Evolutionary conservation across 495 filamentous ascomycete genomes (phyloP), one percentile per base, ranked within the genome.

Genomic region (Entonaema liquescens): DNA sequence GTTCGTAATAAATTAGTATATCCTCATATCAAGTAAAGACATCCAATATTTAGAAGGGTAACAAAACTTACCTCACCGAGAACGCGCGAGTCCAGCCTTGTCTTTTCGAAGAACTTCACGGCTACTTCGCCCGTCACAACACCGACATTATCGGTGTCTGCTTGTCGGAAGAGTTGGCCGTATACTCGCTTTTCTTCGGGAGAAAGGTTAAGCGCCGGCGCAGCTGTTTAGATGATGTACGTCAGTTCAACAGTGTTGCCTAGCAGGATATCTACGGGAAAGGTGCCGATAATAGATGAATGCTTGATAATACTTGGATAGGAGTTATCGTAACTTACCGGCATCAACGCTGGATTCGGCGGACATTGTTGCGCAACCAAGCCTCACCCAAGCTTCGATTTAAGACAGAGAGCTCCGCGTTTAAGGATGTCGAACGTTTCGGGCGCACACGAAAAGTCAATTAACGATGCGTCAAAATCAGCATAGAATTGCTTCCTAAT

Each of bases 101-200:
- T 98, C 87, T 95, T 96, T 80, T 98, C 94, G 74, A 99, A 99
- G 84, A 99, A 98, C 72, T 94, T 93, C 72, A 98, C 96, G 7
- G 95, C 95, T 60, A 97, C 85, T 79, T 98, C 95, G 71, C 96
- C 95, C 13, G 95, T 97, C 12, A 99, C 92, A 53, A 98, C 93
- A n/a, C 93, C 93, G 19, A 97, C 87, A 74, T 86, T 90, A 65
- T 97, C 95, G 29, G 89, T 90, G 76, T 98, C 96, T 40, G 95
- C 95, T 65, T 90, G 88, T 76, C 89, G 86, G 79, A 98, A 99
- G 55, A 98, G 88, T 80, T 95, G 92, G 40, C 90, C 92, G 79
- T 95, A 99, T 38, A 91, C 89, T 74, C 93, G 91, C 83, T 96
- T 97, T 84, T 99, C 95, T 68, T 98, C 93, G 11, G 90, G 83